These are phyloP conservation scores for Leishmania tropica DNA, from an alignment of 208 protist genomes.

Conservation along the genomic window DNA sequence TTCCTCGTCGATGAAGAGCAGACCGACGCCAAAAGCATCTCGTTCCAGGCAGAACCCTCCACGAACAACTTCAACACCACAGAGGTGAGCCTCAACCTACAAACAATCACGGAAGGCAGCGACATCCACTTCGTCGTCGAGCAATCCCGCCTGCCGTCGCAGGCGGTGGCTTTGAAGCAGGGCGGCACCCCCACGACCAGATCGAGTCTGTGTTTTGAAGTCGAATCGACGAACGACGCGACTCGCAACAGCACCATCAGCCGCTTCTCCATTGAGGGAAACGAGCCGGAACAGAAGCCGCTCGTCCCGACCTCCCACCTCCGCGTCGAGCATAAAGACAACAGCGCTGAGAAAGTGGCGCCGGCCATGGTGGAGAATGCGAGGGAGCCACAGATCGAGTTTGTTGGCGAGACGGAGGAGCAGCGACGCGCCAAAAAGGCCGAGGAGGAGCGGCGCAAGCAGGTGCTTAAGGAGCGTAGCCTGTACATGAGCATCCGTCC, in stretches of 20 bases:
- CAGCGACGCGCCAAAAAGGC: conserved; percentile 9
- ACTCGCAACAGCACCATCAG: conserved; percentile 22
- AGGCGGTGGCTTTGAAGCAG: neutral
- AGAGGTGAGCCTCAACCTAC: conserved; percentile 1
- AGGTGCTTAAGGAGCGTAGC: conserved; percentile 20
- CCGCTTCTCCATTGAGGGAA: conserved; percentile 21
- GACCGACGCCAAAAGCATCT: conserved; percentile 14
- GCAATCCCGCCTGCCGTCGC: conserved; percentile 8
- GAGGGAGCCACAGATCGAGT: neutral
- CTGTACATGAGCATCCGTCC: conserved; percentile 24
- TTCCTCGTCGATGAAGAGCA: conserved; percentile 14
- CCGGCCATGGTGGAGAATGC: neutral
- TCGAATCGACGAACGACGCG: conserved; percentile 19
- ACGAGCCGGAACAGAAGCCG: conserved; percentile 9
- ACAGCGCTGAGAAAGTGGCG: neutral
- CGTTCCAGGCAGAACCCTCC: conserved; percentile 26
- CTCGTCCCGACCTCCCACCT: neutral
- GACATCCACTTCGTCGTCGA: conserved; percentile 24
- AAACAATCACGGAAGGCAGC: conserved; percentile 13
- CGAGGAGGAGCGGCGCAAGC: conserved; percentile 20
- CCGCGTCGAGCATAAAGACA: neutral
- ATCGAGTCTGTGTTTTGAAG: conserved; percentile 18
- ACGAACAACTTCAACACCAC: neutral
- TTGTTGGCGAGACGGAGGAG: conserved; percentile 9
- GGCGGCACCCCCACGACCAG: neutral